A percentile compares a stretch with the other conserved stretches of the same genome.
Evolutionary conservation across 306 rosid species (phyloP).

Genomic region (Rubus idaeus): DNA sequence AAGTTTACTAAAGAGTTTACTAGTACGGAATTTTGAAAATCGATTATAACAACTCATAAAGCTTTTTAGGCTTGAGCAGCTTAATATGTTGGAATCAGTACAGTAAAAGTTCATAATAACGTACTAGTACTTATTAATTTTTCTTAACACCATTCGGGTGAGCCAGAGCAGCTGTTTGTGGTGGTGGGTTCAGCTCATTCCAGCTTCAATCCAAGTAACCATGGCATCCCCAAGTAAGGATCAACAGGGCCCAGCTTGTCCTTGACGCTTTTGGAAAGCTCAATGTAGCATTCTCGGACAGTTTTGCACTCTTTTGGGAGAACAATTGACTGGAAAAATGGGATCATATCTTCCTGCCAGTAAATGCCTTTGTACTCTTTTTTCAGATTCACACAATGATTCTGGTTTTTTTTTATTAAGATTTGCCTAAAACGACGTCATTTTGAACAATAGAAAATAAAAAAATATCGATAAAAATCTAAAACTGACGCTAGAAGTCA

Average conservation of each 20-base stretch:
- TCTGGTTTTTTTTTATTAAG: too few relatives aligned
- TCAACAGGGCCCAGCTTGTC: slow-evolving; percentile 38
- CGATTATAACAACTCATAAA: neutral
- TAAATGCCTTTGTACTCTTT: slow-evolving; percentile 50
- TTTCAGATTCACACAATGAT: slow-evolving; percentile 37
- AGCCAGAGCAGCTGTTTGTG: neutral
- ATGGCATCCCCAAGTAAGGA: slow-evolving; percentile 60
- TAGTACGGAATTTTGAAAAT: neutral
- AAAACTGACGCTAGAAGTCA: too few relatives aligned
- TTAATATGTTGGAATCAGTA: neutral
- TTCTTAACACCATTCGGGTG: neutral
- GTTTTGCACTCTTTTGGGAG: slow-evolving; percentile 41
- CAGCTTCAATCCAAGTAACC: slow-evolving; percentile 84
- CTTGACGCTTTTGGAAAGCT: slow-evolving; percentile 42
- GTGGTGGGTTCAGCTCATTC: slow-evolving; percentile 65
- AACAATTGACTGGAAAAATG: slow-evolving; percentile 38
- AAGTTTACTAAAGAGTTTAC: neutral
- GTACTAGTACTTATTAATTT: neutral
- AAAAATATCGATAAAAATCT: too few relatives aligned
- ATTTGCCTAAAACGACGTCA: too few relatives aligned
- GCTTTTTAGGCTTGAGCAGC: neutral
- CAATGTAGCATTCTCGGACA: slow-evolving; percentile 45
- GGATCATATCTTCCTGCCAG: slow-evolving; percentile 51
- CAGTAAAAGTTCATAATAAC: neutral
- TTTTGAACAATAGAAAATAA: too few relatives aligned